Conservation (phyloP, 495 filamentous ascomycete genomes). For the Oidiodendron maius region DNA sequence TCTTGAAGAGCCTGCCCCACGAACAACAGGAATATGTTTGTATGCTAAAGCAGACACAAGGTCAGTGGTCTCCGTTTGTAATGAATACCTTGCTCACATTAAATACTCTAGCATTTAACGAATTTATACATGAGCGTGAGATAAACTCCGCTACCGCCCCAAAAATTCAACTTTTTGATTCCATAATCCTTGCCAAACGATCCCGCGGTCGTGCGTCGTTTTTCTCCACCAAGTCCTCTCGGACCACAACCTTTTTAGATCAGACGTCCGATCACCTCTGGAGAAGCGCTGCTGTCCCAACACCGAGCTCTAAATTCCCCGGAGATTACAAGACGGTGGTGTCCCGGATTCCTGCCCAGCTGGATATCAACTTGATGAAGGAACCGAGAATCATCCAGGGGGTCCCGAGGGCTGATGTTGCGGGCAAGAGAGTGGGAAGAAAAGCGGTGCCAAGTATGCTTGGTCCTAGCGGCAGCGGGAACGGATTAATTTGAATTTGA, state of each 20-base stretch:
- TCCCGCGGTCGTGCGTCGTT: constrained; percentile 65
- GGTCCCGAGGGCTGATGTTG: constrained; percentile 60
- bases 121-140: constrained; percentile 94
- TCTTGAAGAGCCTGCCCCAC: constrained; percentile 80
- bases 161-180: constrained; percentile 82
- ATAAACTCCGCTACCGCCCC: constrained; percentile 49
- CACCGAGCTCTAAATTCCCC: constrained; percentile 65
- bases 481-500: no score
- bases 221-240: constrained; percentile 50
- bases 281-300: constrained; percentile 79
- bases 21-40: constrained; percentile 86
- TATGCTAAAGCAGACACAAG: constrained; percentile 90
- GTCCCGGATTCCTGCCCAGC: constrained; percentile 66
- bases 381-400: constrained; percentile 76
- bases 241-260: constrained; percentile 52
- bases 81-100: constrained; percentile 18
- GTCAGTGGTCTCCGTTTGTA: constrained; percentile 35
- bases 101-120: constrained; percentile 67
- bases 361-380: constrained; percentile 83
- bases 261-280: constrained; percentile 90
- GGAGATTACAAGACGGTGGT: constrained; percentile 52
- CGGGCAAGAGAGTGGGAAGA: constrained; percentile 42
- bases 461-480: constrained; percentile 12
- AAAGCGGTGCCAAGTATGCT: constrained; percentile 74
- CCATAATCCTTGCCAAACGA: constrained; percentile 90